A percentile compares a stretch with the other conserved stretches of the same genome.
phyloP scores from a whole-genome alignment of 441 rosid species.

The Euphorbia celastroides region DNA sequence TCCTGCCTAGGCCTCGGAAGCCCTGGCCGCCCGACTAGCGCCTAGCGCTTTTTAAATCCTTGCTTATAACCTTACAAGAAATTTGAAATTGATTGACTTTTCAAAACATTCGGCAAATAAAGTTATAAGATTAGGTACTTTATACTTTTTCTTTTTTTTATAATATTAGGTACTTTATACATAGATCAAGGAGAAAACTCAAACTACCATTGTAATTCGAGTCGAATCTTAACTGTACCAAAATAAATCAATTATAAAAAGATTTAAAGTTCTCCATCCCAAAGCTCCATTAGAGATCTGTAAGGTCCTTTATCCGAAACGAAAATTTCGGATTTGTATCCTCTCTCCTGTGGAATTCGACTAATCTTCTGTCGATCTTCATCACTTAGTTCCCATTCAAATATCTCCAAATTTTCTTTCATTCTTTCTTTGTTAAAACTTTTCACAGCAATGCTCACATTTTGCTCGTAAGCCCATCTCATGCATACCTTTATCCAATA shows the following conservation, averaged over 20 bases:
- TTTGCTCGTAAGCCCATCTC: conserved; percentile 30
- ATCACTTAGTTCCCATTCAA: conserved; percentile 23
- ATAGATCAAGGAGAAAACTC: no score
- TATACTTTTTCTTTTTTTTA: no score
- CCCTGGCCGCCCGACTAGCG: no score
- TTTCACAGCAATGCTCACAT: conserved; percentile 17
- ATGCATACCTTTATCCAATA: background rate
- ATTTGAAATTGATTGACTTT: no score
- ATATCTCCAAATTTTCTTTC: conserved; percentile 16
- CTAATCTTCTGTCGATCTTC: conserved; percentile 22
- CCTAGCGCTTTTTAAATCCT: no score
- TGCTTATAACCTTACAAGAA: no score
- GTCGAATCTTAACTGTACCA: no score
- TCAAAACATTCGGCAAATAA: no score
- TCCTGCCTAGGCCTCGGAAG: no score
- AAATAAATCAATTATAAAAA: background rate
- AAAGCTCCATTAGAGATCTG: conserved; percentile 6
- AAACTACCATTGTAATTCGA: no score
- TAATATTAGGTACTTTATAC: no score
- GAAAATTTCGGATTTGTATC: background rate
- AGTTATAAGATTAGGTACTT: no score
- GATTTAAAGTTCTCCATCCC: conserved; percentile 17
- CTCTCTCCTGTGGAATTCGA: conserved; percentile 24
- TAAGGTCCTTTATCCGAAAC: background rate
- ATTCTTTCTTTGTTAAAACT: conserved; percentile 22